These are phyloP conservation scores for Rhodamnia rubescens DNA, from an alignment of 345 rosid species.

Conservation along the genomic window DNA sequence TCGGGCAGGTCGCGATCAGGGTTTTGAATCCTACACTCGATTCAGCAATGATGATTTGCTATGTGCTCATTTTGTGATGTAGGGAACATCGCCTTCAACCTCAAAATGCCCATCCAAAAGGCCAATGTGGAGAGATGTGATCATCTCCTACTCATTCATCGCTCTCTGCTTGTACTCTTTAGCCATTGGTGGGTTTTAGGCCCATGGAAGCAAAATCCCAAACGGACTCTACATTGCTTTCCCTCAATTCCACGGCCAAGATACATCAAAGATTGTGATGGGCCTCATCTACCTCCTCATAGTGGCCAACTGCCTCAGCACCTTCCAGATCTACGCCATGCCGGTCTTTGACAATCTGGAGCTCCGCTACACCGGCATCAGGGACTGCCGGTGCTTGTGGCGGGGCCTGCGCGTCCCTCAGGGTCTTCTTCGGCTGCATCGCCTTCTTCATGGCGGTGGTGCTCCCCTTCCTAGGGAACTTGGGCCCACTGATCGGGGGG, in stretches of 20 bases:
- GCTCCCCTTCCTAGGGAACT: conserved; percentile 36
- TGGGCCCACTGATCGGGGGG: conserved; percentile 35
- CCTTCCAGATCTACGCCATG: conserved; percentile 52
- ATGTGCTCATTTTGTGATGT: neutral
- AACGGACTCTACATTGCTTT: conserved; percentile 19
- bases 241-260: conserved; percentile 2
- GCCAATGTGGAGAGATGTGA: conserved; percentile 45
- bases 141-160: conserved; percentile 20
- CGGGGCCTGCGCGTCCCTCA: conserved; percentile 13
- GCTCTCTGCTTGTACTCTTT: conserved; percentile 17
- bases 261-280: conserved; percentile 9
- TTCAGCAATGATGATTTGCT: neutral
- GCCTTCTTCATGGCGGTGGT: conserved; percentile 25
- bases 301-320: conserved; percentile 15
- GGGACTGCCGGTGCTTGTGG: conserved; percentile 8
- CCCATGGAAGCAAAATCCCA: conserved; percentile 27
- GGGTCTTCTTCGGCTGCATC: conserved; percentile 30
- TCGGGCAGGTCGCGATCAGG: neutral
- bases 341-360: conserved; percentile 45
- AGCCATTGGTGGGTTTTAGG: conserved; percentile 45
- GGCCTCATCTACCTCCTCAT: conserved; percentile 12
- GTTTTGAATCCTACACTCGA: neutral
- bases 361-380: conserved; percentile 5
- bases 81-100: conserved; percentile 46
- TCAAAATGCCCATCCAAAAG: conserved; percentile 6